Percentiles rank a stretch among this genome's conserved stretches.
phyloP scores from a whole-genome alignment of 495 filamentous ascomycete species.

The Apiosordaria backusii region DNA sequence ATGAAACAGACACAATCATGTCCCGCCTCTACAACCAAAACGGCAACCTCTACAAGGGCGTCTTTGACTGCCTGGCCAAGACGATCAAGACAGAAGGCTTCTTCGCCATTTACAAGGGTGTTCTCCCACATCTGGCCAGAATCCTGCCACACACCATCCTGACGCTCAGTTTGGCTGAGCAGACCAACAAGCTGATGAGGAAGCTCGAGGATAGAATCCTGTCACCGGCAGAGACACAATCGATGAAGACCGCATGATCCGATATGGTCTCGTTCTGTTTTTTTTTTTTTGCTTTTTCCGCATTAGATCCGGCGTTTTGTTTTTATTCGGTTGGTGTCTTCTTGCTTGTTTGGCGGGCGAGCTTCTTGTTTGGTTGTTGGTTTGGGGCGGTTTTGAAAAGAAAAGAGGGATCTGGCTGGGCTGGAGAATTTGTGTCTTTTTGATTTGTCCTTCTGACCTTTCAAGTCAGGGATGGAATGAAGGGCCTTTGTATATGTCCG shows the following conservation, averaged over 20 bases:
- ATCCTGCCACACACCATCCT: constrained; percentile 95
- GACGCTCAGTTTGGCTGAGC: constrained; percentile 89
- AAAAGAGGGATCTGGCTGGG: no score
- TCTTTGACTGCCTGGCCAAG: constrained; percentile 87
- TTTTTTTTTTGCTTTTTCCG: neutral
- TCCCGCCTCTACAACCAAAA: constrained; percentile 98
- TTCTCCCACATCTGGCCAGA: constrained; percentile 88
- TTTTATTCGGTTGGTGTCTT: neutral
- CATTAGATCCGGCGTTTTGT: neutral
- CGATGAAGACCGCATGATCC: constrained; percentile 28
- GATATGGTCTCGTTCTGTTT: neutral
- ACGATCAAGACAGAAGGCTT: constrained; percentile 89
- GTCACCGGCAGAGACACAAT: constrained; percentile 24
- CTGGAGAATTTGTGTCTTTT: no score
- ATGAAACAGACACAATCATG: constrained; percentile 84
- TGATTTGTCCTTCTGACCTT: no score
- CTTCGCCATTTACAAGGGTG: constrained; percentile 96
- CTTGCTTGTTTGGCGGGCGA: neutral
- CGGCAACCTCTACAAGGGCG: constrained; percentile 88
- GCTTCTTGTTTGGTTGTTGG: neutral
- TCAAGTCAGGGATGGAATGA: no score
- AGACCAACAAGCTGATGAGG: constrained; percentile 89
- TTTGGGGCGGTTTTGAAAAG: neutral
- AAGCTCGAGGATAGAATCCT: constrained; percentile 68
- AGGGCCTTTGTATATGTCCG: no score